These are phyloP conservation scores for Trichoderma aggressivum DNA, from an alignment of 2,329 filamentous ascomycete genomes.

Conservation along the genomic window DNA sequence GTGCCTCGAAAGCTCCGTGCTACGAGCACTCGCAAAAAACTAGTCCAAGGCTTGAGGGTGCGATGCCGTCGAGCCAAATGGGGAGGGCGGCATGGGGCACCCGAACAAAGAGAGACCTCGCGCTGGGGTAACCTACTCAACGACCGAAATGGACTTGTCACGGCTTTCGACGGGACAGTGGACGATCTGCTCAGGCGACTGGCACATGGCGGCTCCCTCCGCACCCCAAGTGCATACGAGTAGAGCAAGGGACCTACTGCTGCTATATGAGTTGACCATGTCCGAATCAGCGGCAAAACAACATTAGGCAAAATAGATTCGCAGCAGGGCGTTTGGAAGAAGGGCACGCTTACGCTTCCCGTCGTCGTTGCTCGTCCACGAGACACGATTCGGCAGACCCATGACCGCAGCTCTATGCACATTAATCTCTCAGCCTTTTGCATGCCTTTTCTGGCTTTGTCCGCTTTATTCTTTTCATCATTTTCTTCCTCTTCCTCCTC, in stretches of 20 bases:
- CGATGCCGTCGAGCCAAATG: not conserved
- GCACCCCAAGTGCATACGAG: constrained; percentile 57
- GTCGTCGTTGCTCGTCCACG: constrained; percentile 37
- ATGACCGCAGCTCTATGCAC: constrained; percentile 37
- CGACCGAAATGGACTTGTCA: constrained; percentile 42
- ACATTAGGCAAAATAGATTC: not conserved
- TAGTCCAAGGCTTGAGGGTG: not conserved
- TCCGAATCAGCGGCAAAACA: constrained; percentile 23
- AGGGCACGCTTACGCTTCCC: constrained; percentile 41
- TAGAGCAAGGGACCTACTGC: constrained; percentile 41
- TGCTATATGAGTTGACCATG: constrained; percentile 7
- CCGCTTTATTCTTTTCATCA: not conserved
- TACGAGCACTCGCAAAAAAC: constrained; percentile 12
- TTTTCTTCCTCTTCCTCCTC: not conserved
- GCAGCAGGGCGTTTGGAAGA: constrained; percentile 5
- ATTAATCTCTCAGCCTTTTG: constrained; percentile 9
- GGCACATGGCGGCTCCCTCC: constrained; percentile 41
- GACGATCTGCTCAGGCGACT: constrained; percentile 28
- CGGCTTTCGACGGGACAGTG: constrained; percentile 41
- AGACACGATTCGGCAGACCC: constrained; percentile 51
- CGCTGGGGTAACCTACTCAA: constrained; percentile 53
- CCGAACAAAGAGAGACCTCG: not conserved
- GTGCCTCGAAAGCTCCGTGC: constrained; percentile 15
- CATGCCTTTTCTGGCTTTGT: not conserved
- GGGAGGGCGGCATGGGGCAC: not conserved